Conservation (phyloP, 2,329 filamentous ascomycete species). For the Dryadomyces quercivorus region DNA sequence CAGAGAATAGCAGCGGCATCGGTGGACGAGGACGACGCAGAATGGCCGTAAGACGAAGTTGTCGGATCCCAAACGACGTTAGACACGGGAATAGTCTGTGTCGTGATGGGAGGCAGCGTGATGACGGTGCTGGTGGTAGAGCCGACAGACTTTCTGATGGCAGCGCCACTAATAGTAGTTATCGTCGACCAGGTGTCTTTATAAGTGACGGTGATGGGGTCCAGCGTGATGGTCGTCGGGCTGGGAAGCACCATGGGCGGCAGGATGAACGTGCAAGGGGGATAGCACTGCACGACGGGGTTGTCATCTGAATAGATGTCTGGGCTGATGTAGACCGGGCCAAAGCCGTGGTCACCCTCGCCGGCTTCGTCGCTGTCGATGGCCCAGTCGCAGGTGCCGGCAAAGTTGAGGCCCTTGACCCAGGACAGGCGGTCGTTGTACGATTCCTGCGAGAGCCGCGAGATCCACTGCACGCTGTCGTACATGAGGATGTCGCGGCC, state of each 20-base stretch:
- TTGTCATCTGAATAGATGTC: background rate
- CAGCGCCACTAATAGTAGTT: background rate
- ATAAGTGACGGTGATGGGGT: background rate
- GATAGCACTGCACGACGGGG: background rate
- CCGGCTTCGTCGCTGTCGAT: background rate
- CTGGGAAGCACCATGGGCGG: background rate
- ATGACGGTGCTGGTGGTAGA: background rate
- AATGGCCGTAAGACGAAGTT: background rate
- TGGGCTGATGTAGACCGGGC: background rate
- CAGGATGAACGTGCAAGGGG: conserved; percentile 2
- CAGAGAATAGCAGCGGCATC: background rate
- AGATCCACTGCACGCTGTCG: conserved; percentile 10
- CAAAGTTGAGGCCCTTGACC: too few relatives aligned
- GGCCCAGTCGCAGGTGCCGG: too few relatives aligned
- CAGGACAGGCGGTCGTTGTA: too few relatives aligned
- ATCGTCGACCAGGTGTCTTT: background rate
- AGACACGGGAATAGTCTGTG: background rate
- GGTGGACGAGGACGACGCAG: too few relatives aligned
- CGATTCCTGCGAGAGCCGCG: conserved; percentile 8
- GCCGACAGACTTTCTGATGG: background rate
- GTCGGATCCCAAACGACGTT: background rate
- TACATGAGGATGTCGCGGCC: conserved; percentile 8
- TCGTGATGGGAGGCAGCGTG: background rate
- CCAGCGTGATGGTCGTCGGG: background rate
- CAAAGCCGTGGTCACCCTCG: background rate